Base-by-base conservation (phyloP, 2,329 filamentous ascomycete species). In the Fusarium scirpi region DNA sequence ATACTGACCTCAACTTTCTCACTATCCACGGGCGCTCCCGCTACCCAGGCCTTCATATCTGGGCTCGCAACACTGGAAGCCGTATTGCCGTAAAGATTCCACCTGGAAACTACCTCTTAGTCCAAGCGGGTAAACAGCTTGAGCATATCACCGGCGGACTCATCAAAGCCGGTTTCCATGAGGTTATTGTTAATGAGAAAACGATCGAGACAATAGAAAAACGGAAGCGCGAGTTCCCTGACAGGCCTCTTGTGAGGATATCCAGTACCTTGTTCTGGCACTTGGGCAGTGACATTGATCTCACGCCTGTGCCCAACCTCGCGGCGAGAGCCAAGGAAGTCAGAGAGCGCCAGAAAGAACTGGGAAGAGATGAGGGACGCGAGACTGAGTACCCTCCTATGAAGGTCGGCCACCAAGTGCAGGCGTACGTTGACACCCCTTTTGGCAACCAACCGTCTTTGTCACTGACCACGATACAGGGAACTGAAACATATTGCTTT, bases 1-100 rank as follows among this genome's bases (percentile, higher is more conserved):
- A 90, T 77, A 89, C 87, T 1, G 87, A 90, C 74, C 85, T 90
- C 62, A 90, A 90, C 82, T 90, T 89, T 76, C 82, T 90, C 55
- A 90, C 87, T 69, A 90, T 90, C 78, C 87, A 90, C 80, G 87
- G 87, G 60, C 87, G 87, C 70, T 88, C 86, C 30, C 86, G 87
- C 63, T 90, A 88, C 71, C 87, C 87, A 0, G 87, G 87, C 4
- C 82, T 90, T 70, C 84, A 90, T 80, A 85, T 90, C 74, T 90
- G 87, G 87, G 87, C 87, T 24, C 86, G 87, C 71, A 90, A 90
- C 82, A 89, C 87, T 3, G 87, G 87, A 46, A 82, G 81, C 66
- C 84, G 85, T 69, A 88, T 90, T 69, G 78, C 87, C 46, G 87
- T 90, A 67, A 83, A 84, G 78, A 89, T 90, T 69, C 87, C 87